Conservation (phyloP, 1,139 yeast genomes). For the Kodamaea sp. region DNA sequence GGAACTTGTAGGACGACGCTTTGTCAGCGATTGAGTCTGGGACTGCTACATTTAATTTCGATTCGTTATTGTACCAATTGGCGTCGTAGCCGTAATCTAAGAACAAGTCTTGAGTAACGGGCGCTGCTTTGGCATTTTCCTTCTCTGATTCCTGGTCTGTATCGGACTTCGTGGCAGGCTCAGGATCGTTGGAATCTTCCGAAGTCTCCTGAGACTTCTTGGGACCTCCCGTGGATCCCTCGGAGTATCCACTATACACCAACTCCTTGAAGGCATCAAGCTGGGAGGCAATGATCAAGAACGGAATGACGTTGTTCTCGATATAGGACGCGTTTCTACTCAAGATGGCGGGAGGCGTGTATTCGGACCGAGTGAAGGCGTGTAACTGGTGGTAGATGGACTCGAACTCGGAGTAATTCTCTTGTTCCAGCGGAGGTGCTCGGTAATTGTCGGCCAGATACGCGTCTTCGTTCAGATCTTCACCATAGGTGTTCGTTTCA, state of each 20-base stretch:
- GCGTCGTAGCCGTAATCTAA: slow-evolving; percentile 18
- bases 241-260: slow-evolving; percentile 4
- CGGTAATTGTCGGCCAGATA: not conserved
- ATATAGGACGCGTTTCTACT: slow-evolving; percentile 16
- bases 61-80: slow-evolving; percentile 15
- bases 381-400: slow-evolving; percentile 10
- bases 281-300: slow-evolving; percentile 27
- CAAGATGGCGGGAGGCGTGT: slow-evolving; percentile 20
- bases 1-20: slow-evolving; percentile 16
- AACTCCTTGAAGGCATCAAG: slow-evolving; percentile 20
- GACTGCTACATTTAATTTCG: slow-evolving; percentile 6
- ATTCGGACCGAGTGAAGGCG: slow-evolving; percentile 6
- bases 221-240: slow-evolving; percentile 6
- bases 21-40: slow-evolving; percentile 12
- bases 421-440: too few species aligned
- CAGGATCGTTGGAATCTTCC: not conserved
- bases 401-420: not conserved
- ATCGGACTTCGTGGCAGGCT: not conserved
- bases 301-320: slow-evolving; percentile 30
- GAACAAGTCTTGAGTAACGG: too few species aligned
- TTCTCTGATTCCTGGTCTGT: too few species aligned
- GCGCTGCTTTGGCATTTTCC: too few species aligned
- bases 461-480: not conserved
- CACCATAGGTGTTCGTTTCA: not conserved
- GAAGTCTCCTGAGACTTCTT: slow-evolving; percentile 1